Evolutionary conservation across 768 basidiomycete species (phyloP).

Genomic region (Leccinum subtestaceum): DNA sequence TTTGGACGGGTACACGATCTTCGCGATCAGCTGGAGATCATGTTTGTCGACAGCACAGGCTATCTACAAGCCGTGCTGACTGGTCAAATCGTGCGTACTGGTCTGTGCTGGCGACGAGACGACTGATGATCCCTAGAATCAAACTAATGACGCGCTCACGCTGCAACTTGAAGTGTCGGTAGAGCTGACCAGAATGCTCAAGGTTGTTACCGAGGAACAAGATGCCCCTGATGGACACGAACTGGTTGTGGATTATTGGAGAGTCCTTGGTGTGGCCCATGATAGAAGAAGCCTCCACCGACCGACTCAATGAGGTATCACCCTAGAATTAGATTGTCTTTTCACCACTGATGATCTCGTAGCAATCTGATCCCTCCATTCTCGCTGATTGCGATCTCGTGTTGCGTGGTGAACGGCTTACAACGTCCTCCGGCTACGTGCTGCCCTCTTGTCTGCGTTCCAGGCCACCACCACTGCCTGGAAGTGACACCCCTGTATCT

Average conservation of each 20-base stretch:
- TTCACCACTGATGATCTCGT: too few species aligned
- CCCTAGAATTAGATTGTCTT: not conserved
- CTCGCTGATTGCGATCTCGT: too few species aligned
- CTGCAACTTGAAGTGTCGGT: conserved; percentile 88
- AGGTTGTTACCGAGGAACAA: conserved; percentile 88
- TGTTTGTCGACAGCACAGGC: conserved; percentile 93
- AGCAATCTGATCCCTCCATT: too few species aligned
- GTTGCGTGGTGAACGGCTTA: conserved; percentile 35
- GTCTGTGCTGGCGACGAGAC: not conserved
- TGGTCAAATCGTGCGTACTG: conserved; percentile 65
- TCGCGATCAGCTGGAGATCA: conserved; percentile 89
- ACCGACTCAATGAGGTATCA: conserved; percentile 81
- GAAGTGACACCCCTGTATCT: too few species aligned
- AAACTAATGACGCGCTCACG: conserved; percentile 86
- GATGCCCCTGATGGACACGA: conserved; percentile 87
- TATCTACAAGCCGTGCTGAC: conserved; percentile 87
- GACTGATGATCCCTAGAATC: conserved; percentile 49
- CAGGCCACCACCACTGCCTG: conserved; percentile 54
- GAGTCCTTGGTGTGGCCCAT: conserved; percentile 82
- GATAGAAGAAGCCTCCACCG: conserved; percentile 89
- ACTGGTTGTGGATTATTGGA: conserved; percentile 91
- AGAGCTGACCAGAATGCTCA: conserved; percentile 84
- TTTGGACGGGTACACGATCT: conserved; percentile 96
- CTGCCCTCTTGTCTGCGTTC: conserved; percentile 81
- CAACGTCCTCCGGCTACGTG: conserved; percentile 85